Evolutionary conservation across 1,139 yeast genomes (phyloP), one percentile per base, ranked within the genome.

Genomic region (Candida freyschussii): DNA sequence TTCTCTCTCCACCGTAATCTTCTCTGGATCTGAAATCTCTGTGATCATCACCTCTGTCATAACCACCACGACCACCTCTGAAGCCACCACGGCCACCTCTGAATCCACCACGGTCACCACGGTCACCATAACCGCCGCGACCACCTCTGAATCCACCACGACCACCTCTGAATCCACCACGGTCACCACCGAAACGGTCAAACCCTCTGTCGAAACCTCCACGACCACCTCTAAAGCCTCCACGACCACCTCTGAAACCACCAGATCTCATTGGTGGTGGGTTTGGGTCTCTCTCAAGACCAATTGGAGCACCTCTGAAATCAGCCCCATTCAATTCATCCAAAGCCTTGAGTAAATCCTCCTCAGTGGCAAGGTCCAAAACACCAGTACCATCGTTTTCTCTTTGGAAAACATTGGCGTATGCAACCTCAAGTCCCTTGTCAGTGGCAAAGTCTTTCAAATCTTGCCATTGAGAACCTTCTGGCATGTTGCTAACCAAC

Each of bases 391-490:
- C 78, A 54, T 78, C 83, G 50, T 78, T 78, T 52, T 76, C 78
- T 55, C 76, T 71, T 34, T 69, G 66, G 62, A 69, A 73, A 37
- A 81, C 85, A 60, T 79, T 77, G 48, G 84, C 83, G 59, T 78
- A 82, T 30, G 78, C 73, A 38, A 87, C 83, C 42, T 75, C 72
- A 48, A 70, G 60, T 45, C 72, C 75, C 50, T 76, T 76, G 44
- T 80, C 89, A 58, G 85, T 67, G 45, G 81, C 82, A 52, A 78
- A 75, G 62, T 82, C 93, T 62, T 82, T 82, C 55, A 82, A 72
- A 55, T 81, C 89, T 68, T 82, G 91, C 93, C 93, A 82, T 34
- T 86, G 79, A 37, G 84, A 71, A 43, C 79, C 78, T 48, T 78
- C 82, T 47, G 87, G 87, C 52, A 82, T 67, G 60, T 75, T 75